These are phyloP conservation scores for Eutypella sp. DNA, from an alignment of 2,329 filamentous ascomycete species.

Conservation along the genomic window DNA sequence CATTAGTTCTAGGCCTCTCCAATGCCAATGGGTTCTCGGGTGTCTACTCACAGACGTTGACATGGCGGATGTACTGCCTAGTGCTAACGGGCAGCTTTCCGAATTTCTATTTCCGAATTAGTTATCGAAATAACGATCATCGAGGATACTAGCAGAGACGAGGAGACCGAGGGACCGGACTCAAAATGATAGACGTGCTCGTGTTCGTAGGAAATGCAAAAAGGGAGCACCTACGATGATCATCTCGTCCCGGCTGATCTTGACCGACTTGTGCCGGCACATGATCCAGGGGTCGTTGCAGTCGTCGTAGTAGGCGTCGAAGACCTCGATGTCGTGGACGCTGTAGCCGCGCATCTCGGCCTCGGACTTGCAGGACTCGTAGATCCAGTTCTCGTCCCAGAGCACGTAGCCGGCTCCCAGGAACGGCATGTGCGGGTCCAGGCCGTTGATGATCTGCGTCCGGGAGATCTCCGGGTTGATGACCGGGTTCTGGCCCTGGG, in stretches of 20 bases:
- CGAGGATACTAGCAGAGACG: no score
- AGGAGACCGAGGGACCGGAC: no score
- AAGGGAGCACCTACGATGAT: background rate
- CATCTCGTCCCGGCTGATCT: background rate
- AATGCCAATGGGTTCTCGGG: no score
- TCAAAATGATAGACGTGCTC: no score
- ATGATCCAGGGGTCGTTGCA: background rate
- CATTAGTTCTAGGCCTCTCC: no score
- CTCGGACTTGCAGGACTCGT: background rate
- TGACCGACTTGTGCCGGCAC: background rate
- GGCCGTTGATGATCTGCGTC: background rate
- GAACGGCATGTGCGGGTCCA: background rate
- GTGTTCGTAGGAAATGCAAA: no score
- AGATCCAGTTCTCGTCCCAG: background rate
- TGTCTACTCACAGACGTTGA: background rate
- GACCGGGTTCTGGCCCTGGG: background rate
- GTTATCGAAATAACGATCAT: background rate
- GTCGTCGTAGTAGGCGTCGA: background rate
- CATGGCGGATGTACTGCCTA: background rate
- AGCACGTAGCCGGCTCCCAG: background rate
- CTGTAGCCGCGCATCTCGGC: background rate
- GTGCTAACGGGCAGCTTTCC: background rate
- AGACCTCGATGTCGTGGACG: background rate
- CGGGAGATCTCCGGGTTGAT: background rate
- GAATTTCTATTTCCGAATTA: background rate